Evolutionary conservation across 306 rosid species (phyloP).

Genomic region (Fragaria iinumae): DNA sequence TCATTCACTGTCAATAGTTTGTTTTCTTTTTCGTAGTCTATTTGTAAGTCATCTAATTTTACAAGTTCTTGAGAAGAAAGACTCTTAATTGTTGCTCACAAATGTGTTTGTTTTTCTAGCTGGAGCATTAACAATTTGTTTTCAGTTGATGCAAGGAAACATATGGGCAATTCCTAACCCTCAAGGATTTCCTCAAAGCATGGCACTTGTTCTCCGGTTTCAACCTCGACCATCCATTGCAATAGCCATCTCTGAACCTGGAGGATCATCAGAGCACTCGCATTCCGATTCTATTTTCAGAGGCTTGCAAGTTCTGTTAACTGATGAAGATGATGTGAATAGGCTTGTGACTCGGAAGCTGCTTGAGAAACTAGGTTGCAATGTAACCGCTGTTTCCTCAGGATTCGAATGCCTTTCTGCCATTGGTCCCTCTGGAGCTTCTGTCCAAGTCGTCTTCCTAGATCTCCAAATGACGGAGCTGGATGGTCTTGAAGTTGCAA

Average conservation of each 20-base stretch:
- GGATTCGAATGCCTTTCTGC: conserved; percentile 84
- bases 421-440: conserved; percentile 57
- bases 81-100: not conserved
- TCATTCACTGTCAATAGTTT: not conserved
- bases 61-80: conserved; percentile 10
- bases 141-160: conserved; percentile 98
- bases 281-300: conserved; percentile 67
- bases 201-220: conserved; percentile 85
- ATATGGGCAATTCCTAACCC: conserved; percentile 68
- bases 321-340: conserved; percentile 84
- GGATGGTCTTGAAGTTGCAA: conserved; percentile 86
- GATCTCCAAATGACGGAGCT: conserved; percentile 84
- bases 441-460: conserved; percentile 67
- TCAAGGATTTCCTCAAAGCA: conserved; percentile 80
- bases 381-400: conserved; percentile 67
- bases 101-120: not conserved
- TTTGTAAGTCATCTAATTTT: conserved; percentile 1
- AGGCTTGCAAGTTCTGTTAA: conserved; percentile 74
- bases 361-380: conserved; percentile 91
- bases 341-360: conserved; percentile 77
- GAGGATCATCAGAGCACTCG: conserved; percentile 60
- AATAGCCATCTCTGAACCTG: conserved; percentile 74
- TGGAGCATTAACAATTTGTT: conserved; percentile 15
- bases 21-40: not conserved
- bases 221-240: conserved; percentile 71